Evolutionary conservation across 2,329 filamentous ascomycete species (phyloP), one percentile per base, ranked within the genome.

Genomic region (Aschersonia sp.): DNA sequence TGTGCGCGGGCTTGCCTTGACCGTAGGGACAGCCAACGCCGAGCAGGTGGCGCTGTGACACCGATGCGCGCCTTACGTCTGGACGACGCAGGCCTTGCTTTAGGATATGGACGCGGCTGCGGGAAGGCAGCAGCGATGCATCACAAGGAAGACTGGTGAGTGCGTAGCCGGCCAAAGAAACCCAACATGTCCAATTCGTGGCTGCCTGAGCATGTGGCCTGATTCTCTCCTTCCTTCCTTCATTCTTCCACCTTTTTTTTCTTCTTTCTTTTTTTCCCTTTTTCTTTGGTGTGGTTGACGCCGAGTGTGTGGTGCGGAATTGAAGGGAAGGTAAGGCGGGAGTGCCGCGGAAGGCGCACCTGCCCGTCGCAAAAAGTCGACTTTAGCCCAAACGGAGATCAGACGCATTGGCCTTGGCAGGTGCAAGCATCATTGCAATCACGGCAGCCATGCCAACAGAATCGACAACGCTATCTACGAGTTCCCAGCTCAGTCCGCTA

Each of bases 261-360:
- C 20, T 20, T 20, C 20, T 20, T 20, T 20, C 20, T 20, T 20
- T 20, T 20, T 20, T 20, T 20, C 20, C 20, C 20, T 20, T 20
- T 20, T 20, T 20, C 20, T 20, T 20, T 20, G 20, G 20, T 2
- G 20, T 20, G 20, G 20, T 20, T 20, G 20, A 20, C 20, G 20
- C 20, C 20, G 20, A 20, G 20, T 20, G 20, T 20, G 20, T 20
- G 20, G 20, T 20, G 35, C 35, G 35, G 7, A 38, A 38, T 7
- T 7, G 35, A 38, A 38, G 12, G 35, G 12, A 12, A 4, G 35
- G 20, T 20, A 38, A 38, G 35, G 35, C 7, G 7, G 45, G 30
- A 45, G 32, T 30, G 30, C 48, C 45, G 48, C 48, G 45, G 48
- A 47, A 50, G 48, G 48, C 48, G 45, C 48, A n/a, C 48, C 43